These are phyloP conservation scores for Colletotrichum salicis DNA, from an alignment of 2,329 filamentous ascomycete species.

Conservation along the genomic window DNA sequence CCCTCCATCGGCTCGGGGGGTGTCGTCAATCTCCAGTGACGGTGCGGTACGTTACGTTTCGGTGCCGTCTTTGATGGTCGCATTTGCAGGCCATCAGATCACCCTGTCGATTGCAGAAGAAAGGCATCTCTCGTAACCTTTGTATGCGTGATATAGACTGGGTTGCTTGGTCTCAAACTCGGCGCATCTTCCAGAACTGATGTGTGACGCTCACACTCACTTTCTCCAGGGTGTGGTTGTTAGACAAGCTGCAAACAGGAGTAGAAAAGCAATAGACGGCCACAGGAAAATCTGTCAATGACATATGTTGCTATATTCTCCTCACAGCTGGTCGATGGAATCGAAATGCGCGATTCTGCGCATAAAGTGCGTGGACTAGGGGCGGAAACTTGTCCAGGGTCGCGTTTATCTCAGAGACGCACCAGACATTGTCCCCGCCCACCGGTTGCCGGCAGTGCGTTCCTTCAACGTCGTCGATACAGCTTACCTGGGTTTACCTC, in stretches of 20 bases:
- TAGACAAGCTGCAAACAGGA: neutral
- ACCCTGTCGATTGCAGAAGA: neutral
- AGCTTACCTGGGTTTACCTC: neutral
- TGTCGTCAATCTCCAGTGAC: slow-evolving; percentile 25
- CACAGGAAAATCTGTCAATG: neutral
- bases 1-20: slow-evolving; percentile 20
- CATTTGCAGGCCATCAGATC: neutral
- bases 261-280: neutral
- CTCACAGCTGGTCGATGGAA: neutral
- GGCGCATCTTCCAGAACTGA: neutral
- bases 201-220: neutral
- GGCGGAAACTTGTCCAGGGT: slow-evolving; percentile 3
- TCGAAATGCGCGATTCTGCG: neutral
- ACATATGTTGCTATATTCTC: neutral
- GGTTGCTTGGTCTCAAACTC: neutral
- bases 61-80: slow-evolving; percentile 6
- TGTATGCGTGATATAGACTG: neutral
- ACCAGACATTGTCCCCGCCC: slow-evolving; percentile 9
- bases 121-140: neutral
- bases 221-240: neutral
- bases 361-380: slow-evolving; percentile 13
- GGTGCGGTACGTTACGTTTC: slow-evolving; percentile 16
- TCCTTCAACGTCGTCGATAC: slow-evolving; percentile 2
- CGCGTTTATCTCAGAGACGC: slow-evolving; percentile 2
- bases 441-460: slow-evolving; percentile 29